Evolutionary conservation across 2,329 filamentous ascomycete genomes (phyloP), one percentile per base, ranked within the genome.

Genomic region (Cladosporium sp.): DNA sequence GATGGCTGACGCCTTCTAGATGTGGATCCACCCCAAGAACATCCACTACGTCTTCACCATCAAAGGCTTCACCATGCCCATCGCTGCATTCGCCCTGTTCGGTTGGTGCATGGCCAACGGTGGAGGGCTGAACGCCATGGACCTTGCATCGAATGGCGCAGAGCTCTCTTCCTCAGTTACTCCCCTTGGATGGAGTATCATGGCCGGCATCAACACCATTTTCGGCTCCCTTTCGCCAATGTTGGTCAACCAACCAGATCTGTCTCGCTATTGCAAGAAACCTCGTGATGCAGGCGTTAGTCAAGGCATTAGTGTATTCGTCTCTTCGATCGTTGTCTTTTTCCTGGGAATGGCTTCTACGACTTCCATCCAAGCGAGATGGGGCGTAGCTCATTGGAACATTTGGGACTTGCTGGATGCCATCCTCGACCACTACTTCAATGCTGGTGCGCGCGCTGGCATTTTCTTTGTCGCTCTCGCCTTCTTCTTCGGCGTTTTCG

Each of bases 171-270:
- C 45, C 11, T 48, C 45, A 11, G 59, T 57, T 7, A 57, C 53
- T 17, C 60, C 59, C n/a, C 56, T 62, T 1, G 66, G 66, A 15
- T 70, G 70, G 70, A 64, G 66, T 4, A 64, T 71, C 56, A 68
- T 73, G 58, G 62, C 61, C 27, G 70, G 68, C 4, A 71, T 73
- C 54, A 73, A 73, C 51, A 66, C 66, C n/a, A 66, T 73, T 34
- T 65, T 71, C 32, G 70, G 68, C 8, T 68, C 69, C 2, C 63
- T 72, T 3, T 71, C 70, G 7, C 68, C 69, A 1, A 65, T 71
- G 50, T 60, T 72, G 18, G 73, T 79, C 11, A 80, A 79, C 53
- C 61, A 65, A 48, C 72, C 73, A 0, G 73, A 76, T 55, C 70
- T 75, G 54, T 70, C 71, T 8, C 62, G 73, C 32, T 76, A 69